Evolutionary conservation across 768 basidiomycete species (phyloP), one percentile per base, ranked within the genome.

Genomic region (Coprinopsis strossmayeri): DNA sequence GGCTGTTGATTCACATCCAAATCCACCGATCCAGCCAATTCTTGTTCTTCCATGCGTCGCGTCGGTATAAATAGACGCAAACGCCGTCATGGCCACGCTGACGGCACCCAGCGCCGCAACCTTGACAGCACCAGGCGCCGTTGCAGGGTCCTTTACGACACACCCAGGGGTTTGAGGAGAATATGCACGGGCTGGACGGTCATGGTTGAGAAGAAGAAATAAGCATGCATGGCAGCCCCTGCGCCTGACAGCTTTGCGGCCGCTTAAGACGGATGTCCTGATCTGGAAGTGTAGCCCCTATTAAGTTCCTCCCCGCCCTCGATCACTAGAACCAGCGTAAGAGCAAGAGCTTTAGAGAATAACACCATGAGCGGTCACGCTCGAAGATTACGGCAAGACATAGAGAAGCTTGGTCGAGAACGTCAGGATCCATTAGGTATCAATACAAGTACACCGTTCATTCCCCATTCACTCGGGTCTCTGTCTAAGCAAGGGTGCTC

Each of bases 401-500:
- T n/a, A n/a, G n/a, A n/a, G n/a, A n/a, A n/a, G n/a, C n/a, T n/a
- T n/a, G n/a, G n/a, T n/a, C n/a, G n/a, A n/a, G n/a, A n/a, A n/a
- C n/a, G n/a, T n/a, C n/a, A n/a, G n/a, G n/a, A n/a, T n/a, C n/a
- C n/a, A n/a, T n/a, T n/a, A n/a, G n/a, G n/a, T n/a, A n/a, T n/a
- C n/a, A n/a, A n/a, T n/a, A n/a, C n/a, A n/a, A n/a, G n/a, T n/a
- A n/a, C n/a, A n/a, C n/a, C n/a, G n/a, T n/a, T n/a, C n/a, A n/a
- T n/a, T n/a, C 38, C 38, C 38, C 12, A 11, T 13, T 43, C 42
- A 49, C 18, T 40, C 39, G 10, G 27, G 48, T 13, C 39, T 37
- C 28, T 49, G 38, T n/a, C 48, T 23, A 2, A 49, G 28, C 12
- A 49, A 24, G 2, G 48, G 63, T 32, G 69, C 68, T 45, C 72